Percentiles rank a stretch among this genome's conserved stretches.
These are phyloP conservation scores for Xylaria cubensis DNA, from an alignment of 495 filamentous ascomycete species.

Conservation along the genomic window DNA sequence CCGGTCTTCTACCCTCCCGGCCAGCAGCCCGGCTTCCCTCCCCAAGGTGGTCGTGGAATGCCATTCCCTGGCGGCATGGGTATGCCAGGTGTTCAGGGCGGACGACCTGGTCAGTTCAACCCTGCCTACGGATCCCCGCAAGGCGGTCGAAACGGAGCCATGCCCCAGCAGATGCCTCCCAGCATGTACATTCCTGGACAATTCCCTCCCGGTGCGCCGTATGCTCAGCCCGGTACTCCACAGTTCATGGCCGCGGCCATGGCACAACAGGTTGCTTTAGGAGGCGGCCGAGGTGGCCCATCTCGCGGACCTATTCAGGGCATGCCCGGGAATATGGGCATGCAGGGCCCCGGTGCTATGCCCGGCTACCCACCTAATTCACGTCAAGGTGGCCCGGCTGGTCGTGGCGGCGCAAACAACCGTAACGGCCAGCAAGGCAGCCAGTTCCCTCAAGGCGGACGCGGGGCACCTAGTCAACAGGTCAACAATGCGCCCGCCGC, in stretches of 20 bases:
- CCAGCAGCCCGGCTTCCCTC: constrained; percentile 79
- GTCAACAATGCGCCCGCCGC: constrained; percentile 42
- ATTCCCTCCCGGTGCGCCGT: constrained; percentile 70
- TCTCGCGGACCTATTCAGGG: constrained; percentile 78
- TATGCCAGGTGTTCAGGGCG: constrained; percentile 80
- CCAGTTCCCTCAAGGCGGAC: constrained; percentile 61
- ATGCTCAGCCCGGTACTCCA: constrained; percentile 55
- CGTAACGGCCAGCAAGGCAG: constrained; percentile 44
- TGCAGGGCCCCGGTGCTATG: constrained; percentile 64
- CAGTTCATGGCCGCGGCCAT: constrained; percentile 65
- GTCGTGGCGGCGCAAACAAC: constrained; percentile 48
- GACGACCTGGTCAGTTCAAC: constrained; percentile 79
- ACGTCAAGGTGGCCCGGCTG: constrained; percentile 52
- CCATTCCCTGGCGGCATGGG: constrained; percentile 85
- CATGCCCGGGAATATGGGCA: constrained; percentile 63
- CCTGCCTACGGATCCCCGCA: constrained; percentile 81
- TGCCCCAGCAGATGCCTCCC: constrained; percentile 80
- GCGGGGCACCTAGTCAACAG: constrained; percentile 52
- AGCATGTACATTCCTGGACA: constrained; percentile 79
- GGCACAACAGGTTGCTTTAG: constrained; percentile 63
- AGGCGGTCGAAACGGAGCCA: constrained; percentile 76
- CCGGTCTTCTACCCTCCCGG: constrained; percentile 88
- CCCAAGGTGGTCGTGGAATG: constrained; percentile 77
- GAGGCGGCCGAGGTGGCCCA: constrained; percentile 73
- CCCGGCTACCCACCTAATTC: constrained; percentile 66